Percentiles rank a stretch among this genome's conserved stretches.
These are phyloP conservation scores for Microcyclospora tardicrescens DNA, from an alignment of 2,329 filamentous ascomycete genomes.

Conservation along the genomic window DNA sequence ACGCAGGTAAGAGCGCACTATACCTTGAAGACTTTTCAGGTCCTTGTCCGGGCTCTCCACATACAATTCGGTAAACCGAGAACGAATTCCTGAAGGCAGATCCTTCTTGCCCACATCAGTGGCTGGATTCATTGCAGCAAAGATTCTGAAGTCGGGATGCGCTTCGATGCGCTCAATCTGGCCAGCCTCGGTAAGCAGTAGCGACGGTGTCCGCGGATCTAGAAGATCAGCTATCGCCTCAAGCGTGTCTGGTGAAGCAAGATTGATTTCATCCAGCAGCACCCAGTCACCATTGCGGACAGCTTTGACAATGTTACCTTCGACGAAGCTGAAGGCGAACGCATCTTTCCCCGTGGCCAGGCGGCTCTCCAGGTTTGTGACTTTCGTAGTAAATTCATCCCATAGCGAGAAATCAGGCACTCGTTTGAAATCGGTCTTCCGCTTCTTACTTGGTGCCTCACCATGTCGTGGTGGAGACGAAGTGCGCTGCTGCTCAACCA, in stretches of 20 bases:
- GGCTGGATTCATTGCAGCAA: conserved; percentile 97
- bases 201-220: conserved; percentile 60
- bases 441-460: conserved; percentile 58
- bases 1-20: conserved; percentile 80
- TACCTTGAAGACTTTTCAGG: conserved; percentile 69
- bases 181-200: conserved; percentile 84
- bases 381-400: conserved; percentile 62
- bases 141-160: conserved; percentile 87
- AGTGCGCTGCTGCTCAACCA: conserved; percentile 51
- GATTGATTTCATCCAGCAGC: conserved; percentile 89
- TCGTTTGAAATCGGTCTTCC: conserved; percentile 44
- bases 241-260: conserved; percentile 86
- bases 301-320: conserved; percentile 94
- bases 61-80: conserved; percentile 90
- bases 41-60: conserved; percentile 83
- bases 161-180: conserved; percentile 82
- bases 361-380: conserved; percentile 71
- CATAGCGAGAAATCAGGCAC: conserved; percentile 47
- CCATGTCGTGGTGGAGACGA: conserved; percentile 39
- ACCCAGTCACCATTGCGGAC: conserved; percentile 94
- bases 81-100: conserved; percentile 73
- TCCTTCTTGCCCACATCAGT: conserved; percentile 96
- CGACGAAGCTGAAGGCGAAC: conserved; percentile 91
- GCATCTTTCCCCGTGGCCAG: conserved; percentile 56
- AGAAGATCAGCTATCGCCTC: conserved; percentile 88